Evolutionary conservation across 352 stramenopile species (phyloP), one percentile per base, ranked within the genome.

Genomic region (Globisporangium paroecandrum): DNA sequence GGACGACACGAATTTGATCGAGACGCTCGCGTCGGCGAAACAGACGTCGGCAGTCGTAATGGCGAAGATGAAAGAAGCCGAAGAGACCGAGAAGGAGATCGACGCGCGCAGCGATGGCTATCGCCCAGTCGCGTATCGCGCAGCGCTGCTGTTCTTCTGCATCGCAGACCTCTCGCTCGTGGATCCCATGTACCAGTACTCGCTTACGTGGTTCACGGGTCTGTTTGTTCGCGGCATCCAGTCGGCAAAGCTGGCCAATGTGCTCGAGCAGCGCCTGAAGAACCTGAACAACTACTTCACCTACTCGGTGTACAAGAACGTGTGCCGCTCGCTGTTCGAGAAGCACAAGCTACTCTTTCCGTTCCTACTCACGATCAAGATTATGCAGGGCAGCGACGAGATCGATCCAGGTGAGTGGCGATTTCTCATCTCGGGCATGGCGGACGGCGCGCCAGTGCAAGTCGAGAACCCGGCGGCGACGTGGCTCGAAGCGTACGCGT

Each of bases 331-430:
- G 53, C 79, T 98, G 0, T 98, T 98, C 73, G 94, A 98, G 61
- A 93, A 96, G 68, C 90, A 98, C 78, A 98, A 98, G 69, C 73
- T 98, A 13, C 77, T 98, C 0, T 97, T 98, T 60, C 97, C 89
- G 10, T 98, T 98, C 77, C 58, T 98, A 46, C 70, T 94, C 24
- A 94, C 85, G 8, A 89, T 94, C 62, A 94, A 92, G 75, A 95
- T 97, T 60, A 89, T 96, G 77, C 83, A 97, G 57, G 89, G 89
- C n/a, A 83, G 85, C 66, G 62, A 89, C 57, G 77, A 92, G 61
- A 76, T 94, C 13, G 86, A 98, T 64, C 59, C 79, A 1, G 77
- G 79, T n/a, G 89, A 97, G 66, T 97, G 91, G 89, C 87, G 92
- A 2, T 98, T 98, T 68, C 71, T 97, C 46, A 89, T 98, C 38